Evolutionary conservation across 257 asterid genomes (phyloP).

Genomic region (Anisodus tanguticus): DNA sequence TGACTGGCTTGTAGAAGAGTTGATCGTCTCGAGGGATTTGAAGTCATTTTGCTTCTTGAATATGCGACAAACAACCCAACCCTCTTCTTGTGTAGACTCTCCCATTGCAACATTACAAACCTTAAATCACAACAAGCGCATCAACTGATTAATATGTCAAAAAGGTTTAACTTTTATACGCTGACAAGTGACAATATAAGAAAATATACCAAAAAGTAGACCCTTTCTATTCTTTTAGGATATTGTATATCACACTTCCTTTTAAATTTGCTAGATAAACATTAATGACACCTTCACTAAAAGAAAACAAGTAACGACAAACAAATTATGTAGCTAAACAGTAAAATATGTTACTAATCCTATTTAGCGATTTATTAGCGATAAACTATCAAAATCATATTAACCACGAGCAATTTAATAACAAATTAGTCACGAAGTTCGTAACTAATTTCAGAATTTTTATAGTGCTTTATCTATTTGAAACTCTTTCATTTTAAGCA

Average conservation of each 20-base stretch:
- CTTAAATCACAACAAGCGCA: background rate
- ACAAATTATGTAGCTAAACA: too few species aligned
- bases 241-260: background rate
- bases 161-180: background rate
- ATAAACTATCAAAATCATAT: too few species aligned
- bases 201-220: background rate
- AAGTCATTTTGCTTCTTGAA: slow-evolving; percentile 86
- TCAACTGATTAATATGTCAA: background rate
- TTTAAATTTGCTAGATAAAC: too few species aligned
- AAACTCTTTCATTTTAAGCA: background rate
- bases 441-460: too few species aligned
- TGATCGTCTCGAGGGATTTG: slow-evolving; percentile 29
- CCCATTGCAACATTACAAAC: background rate
- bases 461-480: too few species aligned
- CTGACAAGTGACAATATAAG: background rate
- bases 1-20: background rate
- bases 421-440: too few species aligned
- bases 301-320: too few species aligned
- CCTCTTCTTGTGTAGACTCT: slow-evolving; percentile 57
- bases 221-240: background rate
- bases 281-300: too few species aligned
- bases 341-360: too few species aligned
- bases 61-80: slow-evolving; percentile 95
- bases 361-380: too few species aligned
- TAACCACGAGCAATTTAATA: too few species aligned